Evolutionary conservation across 495 filamentous ascomycete genomes (phyloP).

Genomic region (Pseudevernia furfuracea): DNA sequence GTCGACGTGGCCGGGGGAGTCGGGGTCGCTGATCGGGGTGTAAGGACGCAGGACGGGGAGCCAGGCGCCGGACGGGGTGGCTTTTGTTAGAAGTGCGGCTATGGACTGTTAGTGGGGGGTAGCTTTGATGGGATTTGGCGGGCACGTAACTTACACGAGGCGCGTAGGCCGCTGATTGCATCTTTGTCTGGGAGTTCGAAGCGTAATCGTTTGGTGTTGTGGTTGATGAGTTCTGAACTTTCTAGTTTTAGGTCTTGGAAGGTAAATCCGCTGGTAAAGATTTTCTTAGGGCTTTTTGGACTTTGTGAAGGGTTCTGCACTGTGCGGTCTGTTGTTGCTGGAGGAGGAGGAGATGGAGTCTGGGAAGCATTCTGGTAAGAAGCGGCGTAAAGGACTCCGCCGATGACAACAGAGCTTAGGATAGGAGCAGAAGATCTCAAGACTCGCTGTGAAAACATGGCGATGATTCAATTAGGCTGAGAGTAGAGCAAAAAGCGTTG

Average conservation of each 20-base stretch:
- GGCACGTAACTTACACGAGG: neutral
- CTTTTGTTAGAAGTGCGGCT: neutral
- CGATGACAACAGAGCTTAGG: neutral
- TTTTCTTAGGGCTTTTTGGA: neutral
- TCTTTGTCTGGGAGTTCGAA: slow-evolving; percentile 63
- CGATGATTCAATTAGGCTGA: neutral
- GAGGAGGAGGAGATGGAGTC: neutral
- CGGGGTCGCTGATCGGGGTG: slow-evolving; percentile 50
- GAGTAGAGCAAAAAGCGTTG: neutral
- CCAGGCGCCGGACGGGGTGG: neutral
- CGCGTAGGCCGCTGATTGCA: slow-evolving; percentile 41
- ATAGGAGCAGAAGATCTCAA: neutral
- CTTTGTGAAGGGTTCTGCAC: neutral
- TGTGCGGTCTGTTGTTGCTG: neutral
- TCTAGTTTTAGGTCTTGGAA: neutral
- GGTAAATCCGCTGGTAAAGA: neutral
- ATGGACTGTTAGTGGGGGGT: no score
- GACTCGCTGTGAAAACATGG: neutral
- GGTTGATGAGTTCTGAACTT: slow-evolving; percentile 55
- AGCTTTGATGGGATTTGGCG: no score
- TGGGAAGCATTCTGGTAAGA: neutral
- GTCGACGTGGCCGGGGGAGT: slow-evolving; percentile 47
- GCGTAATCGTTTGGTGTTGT: slow-evolving; percentile 82
- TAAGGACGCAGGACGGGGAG: slow-evolving; percentile 42
- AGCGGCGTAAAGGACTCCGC: neutral